phyloP scores from a whole-genome alignment of 2,329 filamentous ascomycete species.

The Lachnellula subtilissima region DNA sequence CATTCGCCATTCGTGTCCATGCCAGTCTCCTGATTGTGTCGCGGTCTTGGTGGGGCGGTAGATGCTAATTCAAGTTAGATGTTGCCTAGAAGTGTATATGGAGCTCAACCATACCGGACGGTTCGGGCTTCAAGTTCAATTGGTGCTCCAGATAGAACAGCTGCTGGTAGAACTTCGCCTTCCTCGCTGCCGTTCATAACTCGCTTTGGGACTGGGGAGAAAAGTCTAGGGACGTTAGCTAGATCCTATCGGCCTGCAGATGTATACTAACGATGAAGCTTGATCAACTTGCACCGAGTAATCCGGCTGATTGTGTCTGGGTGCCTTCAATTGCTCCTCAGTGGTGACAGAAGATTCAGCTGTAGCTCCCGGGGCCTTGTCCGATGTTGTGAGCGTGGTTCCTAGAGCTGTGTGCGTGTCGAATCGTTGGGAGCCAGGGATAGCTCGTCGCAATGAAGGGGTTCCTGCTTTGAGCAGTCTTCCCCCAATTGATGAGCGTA shows the following conservation, averaged over 20 bases:
- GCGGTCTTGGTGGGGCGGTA: conserved; percentile 90
- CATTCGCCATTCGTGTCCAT: conserved; percentile 86
- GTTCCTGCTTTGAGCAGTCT: conserved; percentile 47
- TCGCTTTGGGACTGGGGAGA: conserved; percentile 83
- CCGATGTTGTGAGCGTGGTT: conserved; percentile 37
- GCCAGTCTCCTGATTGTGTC: conserved; percentile 89
- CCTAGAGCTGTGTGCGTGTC: conserved; percentile 42
- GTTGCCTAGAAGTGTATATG: neutral
- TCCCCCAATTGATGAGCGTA: conserved; percentile 52
- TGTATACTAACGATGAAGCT: conserved; percentile 71
- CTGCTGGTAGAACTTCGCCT: conserved; percentile 68
- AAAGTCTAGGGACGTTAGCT: conserved; percentile 56
- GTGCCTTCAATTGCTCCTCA: conserved; percentile 1
- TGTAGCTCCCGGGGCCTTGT: conserved; percentile 30
- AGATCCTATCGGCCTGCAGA: neutral
- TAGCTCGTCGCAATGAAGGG: conserved; percentile 32
- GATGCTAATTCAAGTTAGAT: conserved; percentile 57
- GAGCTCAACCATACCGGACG: conserved; percentile 69
- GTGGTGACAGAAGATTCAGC: conserved; percentile 23
- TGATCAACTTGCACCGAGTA: conserved; percentile 79
- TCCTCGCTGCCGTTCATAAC: conserved; percentile 90
- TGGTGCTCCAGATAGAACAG: conserved; percentile 85
- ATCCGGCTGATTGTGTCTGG: conserved; percentile 60
- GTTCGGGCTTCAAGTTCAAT: conserved; percentile 89
- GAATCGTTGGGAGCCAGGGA: conserved; percentile 48